Conservation (phyloP, 2,329 filamentous ascomycete genomes). For the Botrytis tulipae region DNA sequence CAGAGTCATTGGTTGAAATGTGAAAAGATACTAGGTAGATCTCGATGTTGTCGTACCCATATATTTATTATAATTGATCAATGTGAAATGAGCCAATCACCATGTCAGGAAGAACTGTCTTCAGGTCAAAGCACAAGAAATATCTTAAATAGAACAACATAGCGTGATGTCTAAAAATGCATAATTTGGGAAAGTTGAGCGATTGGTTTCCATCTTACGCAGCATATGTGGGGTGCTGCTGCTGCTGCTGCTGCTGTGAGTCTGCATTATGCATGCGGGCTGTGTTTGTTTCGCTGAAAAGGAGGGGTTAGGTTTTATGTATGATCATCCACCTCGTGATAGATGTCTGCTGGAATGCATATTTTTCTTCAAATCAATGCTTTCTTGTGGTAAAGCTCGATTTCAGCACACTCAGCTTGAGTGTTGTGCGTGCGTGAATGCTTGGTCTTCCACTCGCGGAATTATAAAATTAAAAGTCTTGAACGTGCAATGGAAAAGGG, state of each 20-base stretch:
- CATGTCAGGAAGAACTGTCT: background rate
- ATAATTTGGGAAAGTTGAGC: background rate
- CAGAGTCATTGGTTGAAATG: background rate
- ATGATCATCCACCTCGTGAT: constrained; percentile 1
- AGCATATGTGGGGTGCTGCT: background rate
- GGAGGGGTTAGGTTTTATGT: background rate
- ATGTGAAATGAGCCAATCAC: background rate
- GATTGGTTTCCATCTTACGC: background rate
- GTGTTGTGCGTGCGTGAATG: background rate
- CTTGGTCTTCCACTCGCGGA: background rate
- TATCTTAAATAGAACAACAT: background rate
- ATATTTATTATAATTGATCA: background rate
- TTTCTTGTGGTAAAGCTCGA: background rate
- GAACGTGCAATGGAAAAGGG: background rate
- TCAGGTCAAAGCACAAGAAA: background rate
- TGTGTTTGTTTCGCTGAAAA: background rate
- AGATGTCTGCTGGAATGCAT: background rate
- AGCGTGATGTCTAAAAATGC: background rate
- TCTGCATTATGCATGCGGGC: background rate
- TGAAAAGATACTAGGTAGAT: background rate
- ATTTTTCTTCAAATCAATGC: background rate
- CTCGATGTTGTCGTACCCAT: background rate
- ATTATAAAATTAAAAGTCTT: background rate
- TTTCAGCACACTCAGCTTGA: background rate
- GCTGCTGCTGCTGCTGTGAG: background rate